These are phyloP conservation scores for Omphalotus guepiniiformis DNA, from an alignment of 768 basidiomycete species.

Conservation along the genomic window DNA sequence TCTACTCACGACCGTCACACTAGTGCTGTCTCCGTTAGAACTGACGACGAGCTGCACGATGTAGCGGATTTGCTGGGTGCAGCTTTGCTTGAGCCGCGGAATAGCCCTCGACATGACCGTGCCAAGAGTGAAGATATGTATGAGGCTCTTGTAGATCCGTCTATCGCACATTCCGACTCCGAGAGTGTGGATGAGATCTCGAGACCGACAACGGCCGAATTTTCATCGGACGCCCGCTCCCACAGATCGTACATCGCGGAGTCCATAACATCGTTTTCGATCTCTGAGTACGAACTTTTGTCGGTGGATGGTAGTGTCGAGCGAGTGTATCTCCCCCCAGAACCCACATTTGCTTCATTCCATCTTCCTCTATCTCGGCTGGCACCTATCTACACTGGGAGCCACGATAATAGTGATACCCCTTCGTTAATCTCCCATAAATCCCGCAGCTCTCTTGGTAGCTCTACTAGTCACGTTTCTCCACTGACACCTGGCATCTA, in stretches of 20 bases:
- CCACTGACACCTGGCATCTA: slow-evolving; percentile 29
- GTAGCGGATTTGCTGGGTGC: slow-evolving; percentile 44
- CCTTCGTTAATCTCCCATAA: slow-evolving; percentile 44
- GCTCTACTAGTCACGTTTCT: slow-evolving; percentile 25
- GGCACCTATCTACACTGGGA: slow-evolving; percentile 22
- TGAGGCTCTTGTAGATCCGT: slow-evolving; percentile 7
- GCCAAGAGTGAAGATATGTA: slow-evolving; percentile 16
- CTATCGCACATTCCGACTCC: background rate
- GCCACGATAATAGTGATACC: slow-evolving; percentile 43
- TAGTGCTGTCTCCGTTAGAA: slow-evolving; percentile 43
- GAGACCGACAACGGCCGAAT: background rate
- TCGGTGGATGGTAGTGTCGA: slow-evolving; percentile 19
- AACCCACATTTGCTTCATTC: slow-evolving; percentile 17
- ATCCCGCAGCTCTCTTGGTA: slow-evolving; percentile 32
- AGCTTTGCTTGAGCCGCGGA: slow-evolving; percentile 17
- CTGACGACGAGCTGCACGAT: slow-evolving; percentile 48
- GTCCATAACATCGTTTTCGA: slow-evolving; percentile 18
- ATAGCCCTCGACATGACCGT: slow-evolving; percentile 10
- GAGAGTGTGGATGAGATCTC: slow-evolving; percentile 1
- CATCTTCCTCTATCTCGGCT: slow-evolving; percentile 29
- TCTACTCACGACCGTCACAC: slow-evolving; percentile 26
- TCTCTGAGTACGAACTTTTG: slow-evolving; percentile 33
- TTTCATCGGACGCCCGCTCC: slow-evolving; percentile 11
- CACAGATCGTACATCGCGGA: slow-evolving; percentile 9
- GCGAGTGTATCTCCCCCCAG: slow-evolving; percentile 16